These are phyloP conservation scores for Lipomyces orientalis DNA, from an alignment of 805 yeast species.

Conservation along the genomic window DNA sequence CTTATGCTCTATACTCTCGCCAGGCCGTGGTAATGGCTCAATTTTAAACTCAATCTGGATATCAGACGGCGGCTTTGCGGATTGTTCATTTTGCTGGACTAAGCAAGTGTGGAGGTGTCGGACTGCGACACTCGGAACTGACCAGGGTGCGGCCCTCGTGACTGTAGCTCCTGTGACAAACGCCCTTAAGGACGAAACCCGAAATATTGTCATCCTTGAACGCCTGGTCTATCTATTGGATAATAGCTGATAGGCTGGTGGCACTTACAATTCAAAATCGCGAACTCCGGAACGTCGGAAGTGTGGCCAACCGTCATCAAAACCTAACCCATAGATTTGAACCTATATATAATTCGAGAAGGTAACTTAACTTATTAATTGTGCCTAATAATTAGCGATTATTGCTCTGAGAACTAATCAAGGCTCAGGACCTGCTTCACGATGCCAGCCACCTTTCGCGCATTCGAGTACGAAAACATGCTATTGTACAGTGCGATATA, in stretches of 20 bases:
- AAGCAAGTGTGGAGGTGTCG: background rate
- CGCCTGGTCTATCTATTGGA: background rate
- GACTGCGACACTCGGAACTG: background rate
- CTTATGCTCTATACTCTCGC: constrained; percentile 74
- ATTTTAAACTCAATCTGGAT: constrained; percentile 63
- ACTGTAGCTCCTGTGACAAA: background rate
- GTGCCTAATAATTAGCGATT: too few species aligned
- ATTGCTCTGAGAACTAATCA: too few species aligned
- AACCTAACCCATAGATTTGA: too few species aligned
- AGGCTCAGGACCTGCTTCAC: too few species aligned
- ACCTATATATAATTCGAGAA: too few species aligned
- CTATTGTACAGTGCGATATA: background rate
- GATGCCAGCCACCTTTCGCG: background rate
- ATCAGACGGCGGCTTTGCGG: background rate
- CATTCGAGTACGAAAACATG: background rate
- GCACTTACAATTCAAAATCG: background rate
- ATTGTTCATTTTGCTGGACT: background rate
- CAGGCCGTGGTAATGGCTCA: constrained; percentile 76
- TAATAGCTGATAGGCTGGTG: background rate
- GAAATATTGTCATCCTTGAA: background rate
- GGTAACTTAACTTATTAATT: too few species aligned
- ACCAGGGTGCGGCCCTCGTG: background rate
- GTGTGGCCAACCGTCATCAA: too few species aligned
- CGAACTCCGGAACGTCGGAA: background rate
- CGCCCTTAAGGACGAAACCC: background rate